Conservation (phyloP, 768 basidiomycete genomes). For the Strobilomyces dryophilus region DNA sequence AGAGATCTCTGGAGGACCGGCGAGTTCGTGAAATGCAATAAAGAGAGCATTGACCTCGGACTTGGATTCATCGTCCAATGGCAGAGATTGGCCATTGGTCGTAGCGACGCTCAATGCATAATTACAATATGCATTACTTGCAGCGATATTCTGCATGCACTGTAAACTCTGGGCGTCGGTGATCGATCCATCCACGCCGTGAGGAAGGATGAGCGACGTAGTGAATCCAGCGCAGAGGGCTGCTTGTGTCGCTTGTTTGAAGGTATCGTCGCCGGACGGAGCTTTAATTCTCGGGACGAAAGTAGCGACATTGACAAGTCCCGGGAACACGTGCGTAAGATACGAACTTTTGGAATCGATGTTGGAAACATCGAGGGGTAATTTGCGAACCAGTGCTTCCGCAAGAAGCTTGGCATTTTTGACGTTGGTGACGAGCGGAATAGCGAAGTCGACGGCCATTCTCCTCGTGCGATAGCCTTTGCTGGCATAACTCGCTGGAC, state of each 20-base stretch:
- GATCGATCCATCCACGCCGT: conserved; percentile 58
- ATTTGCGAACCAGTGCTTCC: conserved; percentile 85
- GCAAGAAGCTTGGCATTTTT: conserved; percentile 97
- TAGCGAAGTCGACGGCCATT: conserved; percentile 98
- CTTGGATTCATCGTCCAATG: conserved; percentile 68
- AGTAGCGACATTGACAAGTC: conserved; percentile 82
- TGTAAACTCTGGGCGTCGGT: conserved; percentile 67
- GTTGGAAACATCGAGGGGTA: conserved; percentile 86
- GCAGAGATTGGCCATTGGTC: conserved; percentile 57
- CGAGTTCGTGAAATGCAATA: conserved; percentile 64
- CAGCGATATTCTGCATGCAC: conserved; percentile 59
- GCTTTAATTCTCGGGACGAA: conserved; percentile 72
- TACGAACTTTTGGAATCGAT: conserved; percentile 95
- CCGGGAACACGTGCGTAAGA: conserved; percentile 85
- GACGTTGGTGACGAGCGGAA: conserved; percentile 96
- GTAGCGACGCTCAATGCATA: conserved; percentile 82
- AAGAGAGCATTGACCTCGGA: conserved; percentile 83
- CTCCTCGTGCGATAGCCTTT: conserved; percentile 96
- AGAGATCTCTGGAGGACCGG: conserved; percentile 55
- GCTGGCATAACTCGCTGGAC: conserved; percentile 94
- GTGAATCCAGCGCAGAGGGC: conserved; percentile 91
- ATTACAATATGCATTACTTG: conserved; percentile 74
- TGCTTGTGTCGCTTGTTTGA: conserved; percentile 69
- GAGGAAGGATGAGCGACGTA: conserved; percentile 72
- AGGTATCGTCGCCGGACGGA: conserved; percentile 47